Percentiles rank a stretch among this genome's conserved stretches.
Evolutionary conservation across 768 basidiomycete genomes (phyloP).

Genomic region (Baorangia bicolor): DNA sequence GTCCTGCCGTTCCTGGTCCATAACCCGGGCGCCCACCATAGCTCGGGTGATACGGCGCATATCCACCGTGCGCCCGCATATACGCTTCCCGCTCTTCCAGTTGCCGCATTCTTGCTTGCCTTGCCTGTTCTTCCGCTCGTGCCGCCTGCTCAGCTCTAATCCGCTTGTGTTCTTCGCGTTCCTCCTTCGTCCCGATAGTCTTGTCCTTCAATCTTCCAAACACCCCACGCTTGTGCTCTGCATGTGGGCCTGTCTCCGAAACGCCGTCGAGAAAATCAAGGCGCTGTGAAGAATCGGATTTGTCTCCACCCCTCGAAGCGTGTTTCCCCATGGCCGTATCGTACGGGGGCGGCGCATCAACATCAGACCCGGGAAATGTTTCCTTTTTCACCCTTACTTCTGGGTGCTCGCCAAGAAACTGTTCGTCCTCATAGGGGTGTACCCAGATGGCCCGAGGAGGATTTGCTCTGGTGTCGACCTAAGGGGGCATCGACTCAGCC

Average conservation of each 20-base stretch:
- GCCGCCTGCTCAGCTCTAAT: constrained; percentile 33
- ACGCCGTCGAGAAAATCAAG: background rate
- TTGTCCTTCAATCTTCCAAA: constrained; percentile 64
- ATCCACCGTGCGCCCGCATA: constrained; percentile 33
- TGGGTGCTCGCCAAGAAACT: constrained; percentile 57
- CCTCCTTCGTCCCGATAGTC: constrained; percentile 61
- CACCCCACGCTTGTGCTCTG: constrained; percentile 48
- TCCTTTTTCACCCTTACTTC: constrained; percentile 41
- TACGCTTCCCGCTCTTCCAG: constrained; percentile 35
- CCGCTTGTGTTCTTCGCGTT: constrained; percentile 47
- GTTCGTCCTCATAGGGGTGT: constrained; percentile 70
- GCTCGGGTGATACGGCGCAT: constrained; percentile 31
- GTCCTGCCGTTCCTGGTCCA: too few species aligned
- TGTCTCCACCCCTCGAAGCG: constrained; percentile 24
- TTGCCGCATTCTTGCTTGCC: constrained; percentile 19
- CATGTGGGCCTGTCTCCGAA: background rate
- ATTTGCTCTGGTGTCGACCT: constrained; percentile 63
- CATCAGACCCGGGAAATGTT: background rate
- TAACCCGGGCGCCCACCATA: background rate
- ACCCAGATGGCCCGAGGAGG: constrained; percentile 72
- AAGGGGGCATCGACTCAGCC: background rate
- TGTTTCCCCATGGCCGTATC: constrained; percentile 27
- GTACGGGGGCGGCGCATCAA: constrained; percentile 29
- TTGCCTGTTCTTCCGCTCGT: constrained; percentile 20
- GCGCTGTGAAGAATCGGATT: background rate